Evolutionary conservation across 345 rosid species (phyloP).

Genomic region (Euphorbia lathyris): DNA sequence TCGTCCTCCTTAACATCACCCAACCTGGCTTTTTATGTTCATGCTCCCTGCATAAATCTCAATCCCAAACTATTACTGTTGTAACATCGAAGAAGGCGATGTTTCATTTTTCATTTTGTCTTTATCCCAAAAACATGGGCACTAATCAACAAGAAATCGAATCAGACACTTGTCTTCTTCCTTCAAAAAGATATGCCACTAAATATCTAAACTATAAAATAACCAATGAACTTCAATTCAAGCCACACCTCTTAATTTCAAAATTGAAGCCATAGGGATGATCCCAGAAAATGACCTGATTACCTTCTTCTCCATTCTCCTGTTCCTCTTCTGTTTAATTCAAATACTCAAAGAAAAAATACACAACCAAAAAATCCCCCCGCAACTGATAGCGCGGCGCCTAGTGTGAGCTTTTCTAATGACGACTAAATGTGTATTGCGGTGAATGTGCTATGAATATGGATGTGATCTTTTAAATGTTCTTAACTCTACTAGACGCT

Average conservation of each 20-base stretch:
- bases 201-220: background rate
- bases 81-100: background rate
- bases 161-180: background rate
- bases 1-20: too few relatives aligned
- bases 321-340: background rate
- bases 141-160: background rate
- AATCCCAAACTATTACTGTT: background rate
- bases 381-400: too few relatives aligned
- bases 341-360: background rate
- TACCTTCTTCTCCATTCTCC: background rate
- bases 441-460: too few relatives aligned
- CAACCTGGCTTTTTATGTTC: too few relatives aligned
- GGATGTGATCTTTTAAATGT: too few relatives aligned
- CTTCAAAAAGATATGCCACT: background rate
- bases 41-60: too few relatives aligned
- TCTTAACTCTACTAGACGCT: too few relatives aligned
- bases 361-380: background rate
- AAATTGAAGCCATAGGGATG: background rate
- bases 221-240: background rate
- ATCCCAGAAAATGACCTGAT: background rate
- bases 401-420: too few relatives aligned
- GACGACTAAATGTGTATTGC: too few relatives aligned
- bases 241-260: too few relatives aligned
- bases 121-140: background rate
- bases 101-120: background rate